Base-by-base conservation (phyloP, 345 rosid species). In the Jatropha curcas region DNA sequence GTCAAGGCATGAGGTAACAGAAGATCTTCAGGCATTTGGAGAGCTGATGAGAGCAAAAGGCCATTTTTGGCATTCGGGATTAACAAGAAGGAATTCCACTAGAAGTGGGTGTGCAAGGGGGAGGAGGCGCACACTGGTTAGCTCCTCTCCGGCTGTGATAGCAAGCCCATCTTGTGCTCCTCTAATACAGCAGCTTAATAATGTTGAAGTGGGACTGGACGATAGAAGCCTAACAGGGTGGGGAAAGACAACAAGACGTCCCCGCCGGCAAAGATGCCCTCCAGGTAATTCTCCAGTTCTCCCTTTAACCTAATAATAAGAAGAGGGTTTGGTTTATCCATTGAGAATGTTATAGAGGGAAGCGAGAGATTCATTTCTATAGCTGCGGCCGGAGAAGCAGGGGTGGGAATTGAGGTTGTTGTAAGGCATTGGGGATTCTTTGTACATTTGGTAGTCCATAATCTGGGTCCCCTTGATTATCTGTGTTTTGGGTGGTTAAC, bases 181-280 rank as follows among this genome's bases (percentile, higher is more conserved):
- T 51, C 74, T 86, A 80, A 63, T 80, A 45, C 94, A 88, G 64
- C 92, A 89, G 79, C 78, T 86, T 48, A 83, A 65, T 60, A 86
- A 79, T 64, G 74, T 82, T 66, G 88, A 85, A 77, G 89, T 76
- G 81, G 92, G 89, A 81, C 75, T 87, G 73, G 98, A 89, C 74
- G 93, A 92, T 71, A 81, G 85, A 80, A 90, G 92, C 81, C 87
- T 90, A 57, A 86, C 90, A 1, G 95, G 94, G 60, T 94, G 98
- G 98, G 98, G 98, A 60, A 92, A 89, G 80, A 90, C 95, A 68
- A 86, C 94, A 9, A 86, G 98, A 80, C 86, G 98, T 27, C 96
- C 98, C 72, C 92, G 94, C 71, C 74, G 95, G 78, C 98, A 90
- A 79, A 86, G 98, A 77, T 90, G 96, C 77, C 90, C 97, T 60